These are phyloP conservation scores for Globisporangium rhizosaccharum DNA, from an alignment of 352 stramenopile species.

Conservation along the genomic window DNA sequence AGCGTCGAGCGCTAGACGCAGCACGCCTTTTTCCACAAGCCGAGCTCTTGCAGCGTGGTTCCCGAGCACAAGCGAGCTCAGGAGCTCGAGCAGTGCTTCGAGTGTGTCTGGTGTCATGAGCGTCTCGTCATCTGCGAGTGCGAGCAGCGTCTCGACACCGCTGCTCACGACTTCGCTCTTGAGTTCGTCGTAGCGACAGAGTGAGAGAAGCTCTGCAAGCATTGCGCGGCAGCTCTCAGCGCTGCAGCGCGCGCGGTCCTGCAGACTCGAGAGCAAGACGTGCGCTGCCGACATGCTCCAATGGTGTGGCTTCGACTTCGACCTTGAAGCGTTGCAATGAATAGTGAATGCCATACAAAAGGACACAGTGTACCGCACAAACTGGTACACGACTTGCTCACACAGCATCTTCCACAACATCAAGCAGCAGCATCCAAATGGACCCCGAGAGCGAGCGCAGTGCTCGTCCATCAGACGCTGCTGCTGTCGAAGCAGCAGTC, in stretches of 20 bases:
- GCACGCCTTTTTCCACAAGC: conserved; percentile 18
- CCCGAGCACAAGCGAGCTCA: conserved; percentile 28
- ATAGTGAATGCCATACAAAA: neutral
- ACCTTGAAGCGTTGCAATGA: neutral
- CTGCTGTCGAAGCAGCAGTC: neutral
- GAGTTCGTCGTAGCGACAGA: conserved; percentile 31
- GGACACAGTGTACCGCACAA: no score
- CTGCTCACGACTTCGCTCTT: conserved; percentile 24
- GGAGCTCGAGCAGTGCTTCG: conserved; percentile 40
- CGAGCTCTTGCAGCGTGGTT: conserved; percentile 12
- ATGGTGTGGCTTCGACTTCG: neutral
- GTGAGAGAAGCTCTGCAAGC: conserved; percentile 31
- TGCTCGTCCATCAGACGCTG: neutral
- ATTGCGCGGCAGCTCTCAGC: conserved; percentile 14
- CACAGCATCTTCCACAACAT: neutral
- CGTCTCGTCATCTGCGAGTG: conserved; percentile 13
- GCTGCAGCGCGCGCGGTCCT: conserved; percentile 21
- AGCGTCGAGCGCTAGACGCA: conserved; percentile 24
- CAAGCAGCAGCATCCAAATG: neutral
- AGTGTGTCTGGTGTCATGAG: conserved; percentile 18
- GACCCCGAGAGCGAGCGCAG: neutral
- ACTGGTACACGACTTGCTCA: no score
- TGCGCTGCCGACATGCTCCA: conserved; percentile 34
- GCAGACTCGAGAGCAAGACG: conserved; percentile 33
- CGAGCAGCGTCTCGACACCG: conserved; percentile 30